These are phyloP conservation scores for Euphorbia schlechtendalii DNA, from an alignment of 441 rosid species.

Conservation along the genomic window DNA sequence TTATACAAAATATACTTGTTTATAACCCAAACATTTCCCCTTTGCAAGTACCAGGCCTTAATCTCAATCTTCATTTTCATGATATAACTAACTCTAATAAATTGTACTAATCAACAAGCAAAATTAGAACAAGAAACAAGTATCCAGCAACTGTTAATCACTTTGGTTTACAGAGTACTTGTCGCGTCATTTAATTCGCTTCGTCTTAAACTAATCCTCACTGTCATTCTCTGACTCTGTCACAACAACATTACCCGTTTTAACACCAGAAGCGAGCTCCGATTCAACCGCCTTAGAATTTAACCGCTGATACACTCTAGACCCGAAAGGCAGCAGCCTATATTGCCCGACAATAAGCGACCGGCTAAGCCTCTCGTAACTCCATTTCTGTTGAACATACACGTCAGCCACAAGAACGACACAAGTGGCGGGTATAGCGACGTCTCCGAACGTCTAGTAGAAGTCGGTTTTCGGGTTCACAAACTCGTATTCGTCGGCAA, in stretches of 20 bases:
- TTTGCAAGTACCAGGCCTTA: too few species aligned
- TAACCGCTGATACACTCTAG: slow-evolving; percentile 58
- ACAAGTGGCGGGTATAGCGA: slow-evolving; percentile 59
- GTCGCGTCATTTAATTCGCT: not conserved
- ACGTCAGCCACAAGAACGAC: slow-evolving; percentile 45
- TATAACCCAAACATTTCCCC: too few species aligned
- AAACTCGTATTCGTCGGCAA: slow-evolving; percentile 54
- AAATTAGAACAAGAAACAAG: too few species aligned
- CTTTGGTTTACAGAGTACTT: not conserved
- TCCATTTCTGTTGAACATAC: slow-evolving; percentile 75
- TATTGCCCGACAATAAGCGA: slow-evolving; percentile 37
- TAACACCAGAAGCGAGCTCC: slow-evolving; percentile 47
- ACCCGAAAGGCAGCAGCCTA: slow-evolving; percentile 52
- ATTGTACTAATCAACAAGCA: too few species aligned
- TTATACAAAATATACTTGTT: too few species aligned
- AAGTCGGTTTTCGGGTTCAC: slow-evolving; percentile 65
- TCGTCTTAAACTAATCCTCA: slow-evolving; percentile 33
- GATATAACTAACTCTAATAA: too few species aligned
- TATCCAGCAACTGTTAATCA: too few species aligned
- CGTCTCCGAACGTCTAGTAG: slow-evolving; percentile 65
- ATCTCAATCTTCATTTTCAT: too few species aligned
- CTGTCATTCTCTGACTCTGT: slow-evolving; percentile 21
- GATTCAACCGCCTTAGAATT: slow-evolving; percentile 51
- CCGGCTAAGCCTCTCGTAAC: slow-evolving; percentile 55
- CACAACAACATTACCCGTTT: slow-evolving; percentile 22